phyloP scores from a whole-genome alignment of 2,329 filamentous ascomycete genomes.

The Paracamarosporium sp. region DNA sequence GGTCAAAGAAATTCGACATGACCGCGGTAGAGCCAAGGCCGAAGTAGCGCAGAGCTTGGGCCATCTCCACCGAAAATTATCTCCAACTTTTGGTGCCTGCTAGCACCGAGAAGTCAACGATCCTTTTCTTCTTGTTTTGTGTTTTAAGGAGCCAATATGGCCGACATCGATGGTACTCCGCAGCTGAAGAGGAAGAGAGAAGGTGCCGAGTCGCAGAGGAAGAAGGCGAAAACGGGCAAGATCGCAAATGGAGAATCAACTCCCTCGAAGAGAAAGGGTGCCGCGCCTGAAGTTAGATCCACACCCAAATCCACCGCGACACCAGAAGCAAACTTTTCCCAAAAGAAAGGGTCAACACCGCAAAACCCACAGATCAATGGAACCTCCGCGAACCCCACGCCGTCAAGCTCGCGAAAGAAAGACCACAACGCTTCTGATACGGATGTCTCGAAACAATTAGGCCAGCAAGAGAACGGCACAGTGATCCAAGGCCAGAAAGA shows the following conservation, averaged over 20 bases:
- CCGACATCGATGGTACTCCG: conserved; percentile 23
- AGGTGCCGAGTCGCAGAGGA: conserved; percentile 32
- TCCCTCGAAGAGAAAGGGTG: conserved; percentile 9
- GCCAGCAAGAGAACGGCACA: not conserved
- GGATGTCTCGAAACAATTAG: conserved; percentile 10
- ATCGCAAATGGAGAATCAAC: conserved; percentile 23
- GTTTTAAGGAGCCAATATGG: conserved; percentile 24
- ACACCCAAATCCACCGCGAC: conserved; percentile 20
- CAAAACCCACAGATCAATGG: conserved; percentile 15
- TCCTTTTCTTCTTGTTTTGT: not conserved
- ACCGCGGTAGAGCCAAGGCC: conserved; percentile 26
- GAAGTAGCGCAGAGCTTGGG: conserved; percentile 32
- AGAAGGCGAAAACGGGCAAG: conserved; percentile 39
- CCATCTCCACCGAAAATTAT: conserved; percentile 34
- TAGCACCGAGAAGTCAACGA: not conserved
- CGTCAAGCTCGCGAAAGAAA: conserved; percentile 15
- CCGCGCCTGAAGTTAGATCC: conserved; percentile 17
- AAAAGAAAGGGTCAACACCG: conserved; percentile 12
- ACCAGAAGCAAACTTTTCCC: conserved; percentile 14
- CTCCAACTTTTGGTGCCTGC: conserved; percentile 20
- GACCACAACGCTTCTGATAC: too few relatives aligned
- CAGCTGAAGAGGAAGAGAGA: conserved; percentile 41
- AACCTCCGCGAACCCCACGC: conserved; percentile 17
- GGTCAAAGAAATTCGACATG: conserved; percentile 43
- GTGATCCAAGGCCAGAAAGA: not conserved